Conservation (phyloP, 306 rosid genomes). For the Comarum palustre region DNA sequence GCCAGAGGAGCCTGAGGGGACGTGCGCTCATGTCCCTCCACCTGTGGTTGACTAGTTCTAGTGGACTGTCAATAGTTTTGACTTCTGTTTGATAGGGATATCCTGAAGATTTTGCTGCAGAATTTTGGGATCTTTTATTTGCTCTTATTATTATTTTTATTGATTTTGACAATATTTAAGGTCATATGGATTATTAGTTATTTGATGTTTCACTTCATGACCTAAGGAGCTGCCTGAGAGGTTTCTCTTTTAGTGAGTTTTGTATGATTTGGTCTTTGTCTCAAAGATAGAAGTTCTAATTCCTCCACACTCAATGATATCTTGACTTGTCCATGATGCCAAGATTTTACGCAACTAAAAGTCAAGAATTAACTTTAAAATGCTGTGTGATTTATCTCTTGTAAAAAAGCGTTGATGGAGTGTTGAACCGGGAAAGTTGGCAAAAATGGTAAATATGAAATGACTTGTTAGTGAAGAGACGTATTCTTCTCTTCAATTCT, state of each 20-base stretch:
- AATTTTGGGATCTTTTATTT: slow-evolving; percentile 14
- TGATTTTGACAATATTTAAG: background rate
- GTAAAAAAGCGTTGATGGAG: background rate
- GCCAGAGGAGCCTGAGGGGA: slow-evolving; percentile 6
- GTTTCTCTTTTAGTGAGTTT: background rate
- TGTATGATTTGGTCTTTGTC: background rate
- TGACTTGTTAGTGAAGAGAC: background rate
- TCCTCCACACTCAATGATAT: slow-evolving; percentile 12
- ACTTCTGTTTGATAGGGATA: slow-evolving; percentile 6
- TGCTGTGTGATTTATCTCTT: slow-evolving; percentile 13
- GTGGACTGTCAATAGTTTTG: slow-evolving; percentile 9
- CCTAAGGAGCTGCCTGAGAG: background rate
- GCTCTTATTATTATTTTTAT: background rate
- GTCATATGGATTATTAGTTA: background rate
- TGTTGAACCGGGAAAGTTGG: slow-evolving; percentile 10
- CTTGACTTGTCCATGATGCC: slow-evolving; percentile 24
- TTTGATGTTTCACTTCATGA: slow-evolving; percentile 3
- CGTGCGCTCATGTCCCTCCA: slow-evolving; percentile 17
- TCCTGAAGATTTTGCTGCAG: slow-evolving; percentile 25
- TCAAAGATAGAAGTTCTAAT: background rate
- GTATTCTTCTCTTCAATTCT: background rate
- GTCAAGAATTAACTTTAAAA: background rate
- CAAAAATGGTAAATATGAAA: slow-evolving; percentile 8
- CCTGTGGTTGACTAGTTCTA: background rate
- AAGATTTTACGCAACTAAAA: slow-evolving; percentile 15